Evolutionary conservation across 176 grass and related monocot species (phyloP).

Genomic region (Musa beccarii): DNA sequence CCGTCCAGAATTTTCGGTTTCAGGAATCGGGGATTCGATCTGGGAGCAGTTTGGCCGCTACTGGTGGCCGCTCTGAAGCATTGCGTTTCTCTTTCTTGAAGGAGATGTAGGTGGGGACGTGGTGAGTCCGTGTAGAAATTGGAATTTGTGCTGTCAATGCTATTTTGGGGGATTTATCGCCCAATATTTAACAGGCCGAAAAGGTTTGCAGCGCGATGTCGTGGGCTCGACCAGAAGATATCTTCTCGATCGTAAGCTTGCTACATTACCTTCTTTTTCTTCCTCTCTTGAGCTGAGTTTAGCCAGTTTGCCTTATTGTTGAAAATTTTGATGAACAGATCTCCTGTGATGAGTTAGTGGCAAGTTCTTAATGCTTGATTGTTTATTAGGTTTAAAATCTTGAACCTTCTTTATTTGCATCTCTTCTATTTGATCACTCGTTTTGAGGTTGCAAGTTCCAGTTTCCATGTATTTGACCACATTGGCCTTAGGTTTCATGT

Average conservation of each 20-base stretch:
- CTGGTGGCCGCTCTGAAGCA: background rate
- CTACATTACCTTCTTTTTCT: background rate
- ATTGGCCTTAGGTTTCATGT: too few species aligned
- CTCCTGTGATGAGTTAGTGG: too few species aligned
- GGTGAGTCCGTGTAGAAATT: background rate
- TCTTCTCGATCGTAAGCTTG: conserved; percentile 23
- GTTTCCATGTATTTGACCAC: too few species aligned
- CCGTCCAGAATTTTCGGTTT: background rate
- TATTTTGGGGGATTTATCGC: background rate
- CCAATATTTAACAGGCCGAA: conserved; percentile 8
- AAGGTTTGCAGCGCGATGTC: conserved; percentile 19
- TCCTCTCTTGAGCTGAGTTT: background rate
- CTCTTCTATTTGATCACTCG: too few species aligned
- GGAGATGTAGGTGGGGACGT: background rate
- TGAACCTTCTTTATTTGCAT: too few species aligned
- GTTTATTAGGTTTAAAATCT: too few species aligned
- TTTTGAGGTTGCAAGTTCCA: too few species aligned
- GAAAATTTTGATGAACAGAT: too few species aligned
- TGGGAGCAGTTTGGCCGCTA: background rate
- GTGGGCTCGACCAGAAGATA: conserved; percentile 25
- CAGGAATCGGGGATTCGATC: background rate
- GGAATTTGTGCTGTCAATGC: conserved; percentile 1
- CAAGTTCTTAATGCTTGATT: too few species aligned
- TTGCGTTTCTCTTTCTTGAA: background rate
- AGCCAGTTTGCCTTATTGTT: too few species aligned